These are phyloP conservation scores for Priceomyces haplophilus DNA, from an alignment of 805 yeast genomes.

Conservation along the genomic window DNA sequence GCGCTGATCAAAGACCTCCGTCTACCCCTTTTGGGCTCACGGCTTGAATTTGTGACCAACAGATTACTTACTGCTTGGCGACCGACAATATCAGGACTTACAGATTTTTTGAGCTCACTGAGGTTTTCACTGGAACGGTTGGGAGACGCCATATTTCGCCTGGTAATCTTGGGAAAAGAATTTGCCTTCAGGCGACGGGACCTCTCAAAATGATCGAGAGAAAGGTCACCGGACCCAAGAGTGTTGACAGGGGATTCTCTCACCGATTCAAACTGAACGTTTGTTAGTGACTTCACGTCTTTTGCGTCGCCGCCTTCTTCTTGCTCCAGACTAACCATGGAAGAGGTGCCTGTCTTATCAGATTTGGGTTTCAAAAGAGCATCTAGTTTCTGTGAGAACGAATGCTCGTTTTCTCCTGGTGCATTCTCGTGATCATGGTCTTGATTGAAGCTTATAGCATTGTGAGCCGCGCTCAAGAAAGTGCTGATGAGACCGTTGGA, in stretches of 20 bases:
- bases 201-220: slow-evolving; percentile 16
- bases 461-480: slow-evolving; percentile 46
- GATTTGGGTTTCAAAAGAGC: slow-evolving; percentile 19
- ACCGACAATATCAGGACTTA: slow-evolving; percentile 19
- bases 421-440: slow-evolving; percentile 9
- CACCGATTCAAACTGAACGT: slow-evolving; percentile 47
- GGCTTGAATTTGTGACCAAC: slow-evolving; percentile 14
- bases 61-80: slow-evolving; percentile 13
- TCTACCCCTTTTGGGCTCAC: slow-evolving; percentile 19
- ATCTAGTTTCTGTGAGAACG: slow-evolving; percentile 25
- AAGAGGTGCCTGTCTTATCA: too few relatives aligned
- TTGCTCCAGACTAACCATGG: too few relatives aligned
- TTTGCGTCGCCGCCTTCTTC: not conserved
- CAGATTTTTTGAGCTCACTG: slow-evolving; percentile 9
- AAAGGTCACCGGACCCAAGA: slow-evolving; percentile 48
- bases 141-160: slow-evolving; percentile 13
- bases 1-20: slow-evolving; percentile 15
- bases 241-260: slow-evolving; percentile 46
- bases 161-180: not conserved
- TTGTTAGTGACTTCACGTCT: slow-evolving; percentile 14
- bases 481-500: slow-evolving; percentile 41
- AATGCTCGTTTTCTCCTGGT: slow-evolving; percentile 10
- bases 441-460: slow-evolving; percentile 25
- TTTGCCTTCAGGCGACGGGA: not conserved
- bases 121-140: slow-evolving; percentile 18